Base-by-base conservation (phyloP, 768 basidiomycete species). In the Pisolithus orientalis region DNA sequence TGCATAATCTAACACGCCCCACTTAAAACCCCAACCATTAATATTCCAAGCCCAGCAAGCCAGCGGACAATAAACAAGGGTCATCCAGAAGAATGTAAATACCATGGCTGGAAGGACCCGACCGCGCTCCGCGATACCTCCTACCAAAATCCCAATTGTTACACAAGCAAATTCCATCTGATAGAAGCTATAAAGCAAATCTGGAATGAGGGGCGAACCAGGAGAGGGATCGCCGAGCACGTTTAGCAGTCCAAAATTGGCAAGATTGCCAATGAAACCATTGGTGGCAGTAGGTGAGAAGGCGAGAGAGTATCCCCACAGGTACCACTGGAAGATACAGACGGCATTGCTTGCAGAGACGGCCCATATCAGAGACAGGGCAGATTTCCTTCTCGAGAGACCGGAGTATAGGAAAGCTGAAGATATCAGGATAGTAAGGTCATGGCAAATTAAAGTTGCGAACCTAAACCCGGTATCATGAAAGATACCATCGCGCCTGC, bases 91-190 rank as follows among this genome's bases (percentile, higher is more conserved):
- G 69, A 94, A 94, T 4, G 80, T 78, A 64, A 94, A 82, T 21
- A 90, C 72, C 77, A 92, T 83, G 13, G 84, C 81, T 0, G 91
- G 92, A 5, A 90, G 72, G 29, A 94, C 80, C 44, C 90, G 80
- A 1, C 90, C 89, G 51, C 92, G 87, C 69, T 94, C 93, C 5
- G 92, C 92, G 44, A 90, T 78, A 9, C 87, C 85, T 42, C 87
- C 87, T 76, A 87, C 74, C 27, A 90, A 65, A 46, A 90, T 89
- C 10, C 74, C 84, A 10, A 85, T 83, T 1, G 89, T 91, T 14
- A 92, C 87, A 50, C 84, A 86, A 17, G 83, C 87, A 63, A 89
- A 91, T 69, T 88, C 87, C 84, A 88, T 85, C 64, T 90, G 87
- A 73, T 88, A 93, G 68, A 92, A 85, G 59, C 80, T 82, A 72